phyloP scores from a whole-genome alignment of 2,329 filamentous ascomycete species.

The Monilinia fructigena region DNA sequence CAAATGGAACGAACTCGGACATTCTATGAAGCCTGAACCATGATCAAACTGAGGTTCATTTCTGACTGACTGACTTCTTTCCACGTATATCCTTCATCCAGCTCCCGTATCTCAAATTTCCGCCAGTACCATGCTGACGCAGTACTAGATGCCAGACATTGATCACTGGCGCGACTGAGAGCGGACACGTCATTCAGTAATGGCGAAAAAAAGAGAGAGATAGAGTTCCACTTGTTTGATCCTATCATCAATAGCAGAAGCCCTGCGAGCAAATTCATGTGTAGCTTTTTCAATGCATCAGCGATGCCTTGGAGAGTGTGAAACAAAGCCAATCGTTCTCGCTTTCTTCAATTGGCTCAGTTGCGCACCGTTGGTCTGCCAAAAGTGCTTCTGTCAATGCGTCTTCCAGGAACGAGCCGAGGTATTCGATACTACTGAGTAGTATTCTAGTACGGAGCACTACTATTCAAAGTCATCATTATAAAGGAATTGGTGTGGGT shows the following conservation, averaged over 20 bases:
- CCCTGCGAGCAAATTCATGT: too few species aligned
- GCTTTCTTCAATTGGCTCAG: neutral
- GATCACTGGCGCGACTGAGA: constrained; percentile 3
- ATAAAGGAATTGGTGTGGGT: neutral
- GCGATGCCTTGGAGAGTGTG: neutral
- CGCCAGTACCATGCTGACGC: neutral
- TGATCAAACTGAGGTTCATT: neutral
- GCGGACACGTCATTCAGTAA: constrained; percentile 13
- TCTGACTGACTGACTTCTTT: neutral
- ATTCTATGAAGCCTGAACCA: neutral
- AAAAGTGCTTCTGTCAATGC: constrained; percentile 6
- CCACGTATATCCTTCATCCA: neutral
- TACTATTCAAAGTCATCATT: neutral
- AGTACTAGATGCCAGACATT: constrained; percentile 8
- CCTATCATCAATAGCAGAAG: constrained; percentile 8
- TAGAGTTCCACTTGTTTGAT: constrained; percentile 5
- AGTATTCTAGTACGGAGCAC: too few species aligned
- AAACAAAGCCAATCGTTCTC: constrained; percentile 6
- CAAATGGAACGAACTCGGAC: neutral
- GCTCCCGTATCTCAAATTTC: neutral
- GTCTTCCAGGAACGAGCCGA: constrained; percentile 1
- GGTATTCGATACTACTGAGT: neutral
- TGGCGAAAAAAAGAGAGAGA: neutral
- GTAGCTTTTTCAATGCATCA: neutral
- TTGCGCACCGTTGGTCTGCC: constrained; percentile 9